These are phyloP conservation scores for Rubus parviflorus DNA, from an alignment of 306 rosid species.

Conservation along the genomic window DNA sequence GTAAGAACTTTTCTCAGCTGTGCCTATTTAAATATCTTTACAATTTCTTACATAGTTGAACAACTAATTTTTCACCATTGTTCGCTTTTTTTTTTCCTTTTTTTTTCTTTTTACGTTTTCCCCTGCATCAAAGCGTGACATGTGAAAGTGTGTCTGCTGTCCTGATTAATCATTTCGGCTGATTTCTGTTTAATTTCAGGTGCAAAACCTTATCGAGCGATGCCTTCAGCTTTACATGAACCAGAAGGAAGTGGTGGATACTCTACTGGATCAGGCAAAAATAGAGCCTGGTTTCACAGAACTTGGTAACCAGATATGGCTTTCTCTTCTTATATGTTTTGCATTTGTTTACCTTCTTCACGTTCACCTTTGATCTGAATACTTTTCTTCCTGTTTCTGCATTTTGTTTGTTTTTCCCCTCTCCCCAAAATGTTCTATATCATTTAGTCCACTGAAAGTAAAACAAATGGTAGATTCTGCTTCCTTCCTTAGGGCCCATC, in stretches of 20 bases:
- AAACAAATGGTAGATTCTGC: neutral
- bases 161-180: neutral
- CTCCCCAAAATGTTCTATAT: neutral
- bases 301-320: slow-evolving; percentile 54
- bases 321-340: neutral
- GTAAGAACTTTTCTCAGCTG: too few species aligned
- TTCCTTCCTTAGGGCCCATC: neutral
- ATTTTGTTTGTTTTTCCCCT: neutral
- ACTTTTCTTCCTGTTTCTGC: neutral
- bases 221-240: slow-evolving; percentile 92
- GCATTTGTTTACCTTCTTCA: neutral
- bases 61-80: neutral
- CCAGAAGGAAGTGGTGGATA: slow-evolving; percentile 76
- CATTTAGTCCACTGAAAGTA: neutral
- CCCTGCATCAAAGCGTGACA: neutral
- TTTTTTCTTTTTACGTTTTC: neutral
- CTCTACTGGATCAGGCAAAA: slow-evolving; percentile 67
- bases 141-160: neutral
- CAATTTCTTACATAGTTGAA: too few species aligned
- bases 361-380: neutral
- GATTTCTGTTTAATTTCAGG: slow-evolving; percentile 42
- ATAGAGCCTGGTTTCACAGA: slow-evolving; percentile 95
- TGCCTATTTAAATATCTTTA: too few species aligned
- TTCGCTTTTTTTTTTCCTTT: neutral
- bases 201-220: slow-evolving; percentile 86